phyloP scores from a whole-genome alignment of 2,329 filamentous ascomycete species.

The Aspergillus sp. region DNA sequence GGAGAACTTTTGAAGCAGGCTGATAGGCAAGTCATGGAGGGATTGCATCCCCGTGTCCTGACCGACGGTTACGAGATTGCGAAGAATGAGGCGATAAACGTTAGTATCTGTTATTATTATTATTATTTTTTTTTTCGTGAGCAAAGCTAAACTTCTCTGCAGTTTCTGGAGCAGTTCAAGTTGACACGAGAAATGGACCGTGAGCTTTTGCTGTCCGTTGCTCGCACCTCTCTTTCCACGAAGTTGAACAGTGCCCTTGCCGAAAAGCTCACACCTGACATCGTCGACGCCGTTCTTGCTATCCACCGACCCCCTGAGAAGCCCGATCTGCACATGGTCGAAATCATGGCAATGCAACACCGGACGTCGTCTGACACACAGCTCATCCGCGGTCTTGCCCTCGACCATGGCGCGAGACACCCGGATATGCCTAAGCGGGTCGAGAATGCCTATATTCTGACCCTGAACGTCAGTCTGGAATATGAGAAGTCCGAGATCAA shows the following conservation, averaged over 20 bases:
- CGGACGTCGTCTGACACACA: slow-evolving; percentile 92
- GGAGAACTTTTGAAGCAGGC: slow-evolving; percentile 97
- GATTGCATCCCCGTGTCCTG: slow-evolving; percentile 92
- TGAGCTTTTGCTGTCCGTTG: slow-evolving; percentile 86
- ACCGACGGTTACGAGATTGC: slow-evolving; percentile 97
- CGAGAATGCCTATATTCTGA: slow-evolving; percentile 91
- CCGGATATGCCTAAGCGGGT: slow-evolving; percentile 97
- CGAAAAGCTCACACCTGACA: slow-evolving; percentile 83
- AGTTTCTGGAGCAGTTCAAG: slow-evolving; percentile 95
- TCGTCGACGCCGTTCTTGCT: slow-evolving; percentile 90
- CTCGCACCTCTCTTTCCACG: slow-evolving; percentile 86
- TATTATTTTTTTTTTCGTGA: background rate
- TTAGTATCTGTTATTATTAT: slow-evolving; percentile 24
- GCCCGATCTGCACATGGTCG: slow-evolving; percentile 97
- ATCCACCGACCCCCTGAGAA: slow-evolving; percentile 86
- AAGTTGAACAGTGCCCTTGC: slow-evolving; percentile 88
- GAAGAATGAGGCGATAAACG: slow-evolving; percentile 85
- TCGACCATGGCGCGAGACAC: slow-evolving; percentile 93
- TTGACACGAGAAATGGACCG: slow-evolving; percentile 78
- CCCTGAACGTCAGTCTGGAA: slow-evolving; percentile 90
- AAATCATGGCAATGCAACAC: slow-evolving; percentile 99
- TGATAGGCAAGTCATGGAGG: slow-evolving; percentile 89
- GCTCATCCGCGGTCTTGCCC: slow-evolving; percentile 81
- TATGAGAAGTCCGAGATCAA: slow-evolving; percentile 99
- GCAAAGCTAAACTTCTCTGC: slow-evolving; percentile 11